Evolutionary conservation across 108 stramenopile species (phyloP).

Genomic region (Parietichytrium sp.): DNA sequence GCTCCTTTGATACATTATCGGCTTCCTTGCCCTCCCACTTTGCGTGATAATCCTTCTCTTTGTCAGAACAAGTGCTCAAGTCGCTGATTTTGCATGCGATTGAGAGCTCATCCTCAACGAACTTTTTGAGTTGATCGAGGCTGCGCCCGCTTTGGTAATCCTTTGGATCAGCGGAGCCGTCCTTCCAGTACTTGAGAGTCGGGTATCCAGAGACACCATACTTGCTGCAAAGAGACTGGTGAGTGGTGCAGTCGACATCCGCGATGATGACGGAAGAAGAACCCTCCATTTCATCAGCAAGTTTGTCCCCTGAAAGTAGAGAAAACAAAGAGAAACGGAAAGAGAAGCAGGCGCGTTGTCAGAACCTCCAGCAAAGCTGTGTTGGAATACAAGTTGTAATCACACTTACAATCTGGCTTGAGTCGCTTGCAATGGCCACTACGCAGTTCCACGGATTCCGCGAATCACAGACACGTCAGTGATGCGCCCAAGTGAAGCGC

Average conservation of each 20-base stretch:
- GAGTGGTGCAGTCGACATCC: conserved; percentile 49
- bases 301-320: background rate
- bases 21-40: conserved; percentile 14
- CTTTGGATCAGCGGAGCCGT: conserved; percentile 46
- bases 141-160: conserved; percentile 50
- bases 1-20: background rate
- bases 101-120: conserved; percentile 47
- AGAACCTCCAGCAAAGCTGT: background rate
- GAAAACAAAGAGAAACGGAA: background rate
- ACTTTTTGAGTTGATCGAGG: conserved; percentile 43
- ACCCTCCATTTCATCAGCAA: background rate
- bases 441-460: background rate
- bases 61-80: background rate
- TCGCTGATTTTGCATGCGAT: background rate
- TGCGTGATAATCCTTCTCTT: background rate
- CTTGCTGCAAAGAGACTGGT: conserved; percentile 34
- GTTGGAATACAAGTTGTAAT: conserved; percentile 40
- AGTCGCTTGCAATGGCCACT: conserved; percentile 53
- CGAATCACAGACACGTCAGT: background rate
- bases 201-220: conserved; percentile 56
- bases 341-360: background rate
- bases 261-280: conserved; percentile 49
- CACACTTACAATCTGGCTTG: conserved; percentile 55
- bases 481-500: background rate
- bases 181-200: conserved; percentile 53